A percentile compares a stretch with the other conserved stretches of the same genome.
Evolutionary conservation across 1,284 basidiomycete species (phyloP).

Genomic region (Rhodotorula sp.): DNA sequence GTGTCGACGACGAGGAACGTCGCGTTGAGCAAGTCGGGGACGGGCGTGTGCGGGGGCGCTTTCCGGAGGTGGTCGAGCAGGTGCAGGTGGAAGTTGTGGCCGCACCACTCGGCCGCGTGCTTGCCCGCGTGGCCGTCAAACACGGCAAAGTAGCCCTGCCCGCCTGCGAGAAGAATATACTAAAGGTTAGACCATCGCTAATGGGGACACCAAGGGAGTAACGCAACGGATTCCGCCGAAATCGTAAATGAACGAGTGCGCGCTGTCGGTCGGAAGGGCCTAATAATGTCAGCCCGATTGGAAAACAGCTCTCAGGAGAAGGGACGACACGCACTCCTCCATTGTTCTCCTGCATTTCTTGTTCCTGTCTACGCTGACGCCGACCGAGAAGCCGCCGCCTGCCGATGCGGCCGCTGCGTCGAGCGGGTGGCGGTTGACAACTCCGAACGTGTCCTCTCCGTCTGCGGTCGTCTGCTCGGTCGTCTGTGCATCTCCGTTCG

Average conservation of each 20-base stretch:
- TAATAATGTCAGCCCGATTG: too few relatives aligned
- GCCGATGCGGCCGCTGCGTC: background rate
- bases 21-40: slow-evolving; percentile 87
- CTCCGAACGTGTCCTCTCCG: slow-evolving; percentile 33
- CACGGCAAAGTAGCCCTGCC: slow-evolving; percentile 96
- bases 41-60: slow-evolving; percentile 54
- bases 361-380: slow-evolving; percentile 78
- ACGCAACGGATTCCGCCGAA: slow-evolving; percentile 69
- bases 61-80: slow-evolving; percentile 48
- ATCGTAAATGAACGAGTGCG: slow-evolving; percentile 92
- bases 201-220: too few relatives aligned
- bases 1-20: slow-evolving; percentile 91
- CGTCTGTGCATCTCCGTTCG: slow-evolving; percentile 19
- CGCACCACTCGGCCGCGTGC: slow-evolving; percentile 98
- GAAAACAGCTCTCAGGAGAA: too few relatives aligned
- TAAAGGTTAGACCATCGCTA: background rate
- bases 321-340: slow-evolving; percentile 68
- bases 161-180: slow-evolving; percentile 46
- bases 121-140: slow-evolving; percentile 99
- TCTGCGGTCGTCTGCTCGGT: slow-evolving; percentile 24
- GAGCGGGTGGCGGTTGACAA: slow-evolving; percentile 13
- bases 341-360: slow-evolving; percentile 87
- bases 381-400: slow-evolving; percentile 53
- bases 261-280: slow-evolving; percentile 42
- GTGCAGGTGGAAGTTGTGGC: slow-evolving; percentile 83